These are phyloP conservation scores for Leccinum angustisporum DNA, from an alignment of 1,284 basidiomycete species.

Conservation along the genomic window DNA sequence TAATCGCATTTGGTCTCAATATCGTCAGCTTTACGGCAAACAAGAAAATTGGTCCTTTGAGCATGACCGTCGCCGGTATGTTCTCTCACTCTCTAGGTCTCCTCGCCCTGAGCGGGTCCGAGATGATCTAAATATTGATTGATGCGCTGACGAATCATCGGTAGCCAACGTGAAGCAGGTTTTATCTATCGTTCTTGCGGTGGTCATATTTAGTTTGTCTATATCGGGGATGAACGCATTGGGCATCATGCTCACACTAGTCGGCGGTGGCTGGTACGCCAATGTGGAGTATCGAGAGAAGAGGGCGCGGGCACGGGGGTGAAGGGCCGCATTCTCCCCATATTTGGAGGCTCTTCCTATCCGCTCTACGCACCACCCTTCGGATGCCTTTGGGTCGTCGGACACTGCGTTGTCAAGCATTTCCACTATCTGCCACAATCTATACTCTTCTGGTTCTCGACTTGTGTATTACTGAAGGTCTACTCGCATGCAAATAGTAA, in stretches of 20 bases:
- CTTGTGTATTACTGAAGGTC: not conserved
- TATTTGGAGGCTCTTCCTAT: not conserved
- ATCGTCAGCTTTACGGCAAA: conserved; percentile 92
- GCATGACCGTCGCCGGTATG: conserved; percentile 85
- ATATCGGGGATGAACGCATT: conserved; percentile 77
- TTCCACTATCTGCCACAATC: conserved; percentile 6
- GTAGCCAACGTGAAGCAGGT: conserved; percentile 91
- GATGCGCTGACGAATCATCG: conserved; percentile 5
- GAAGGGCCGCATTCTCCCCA: not conserved
- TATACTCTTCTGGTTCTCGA: not conserved
- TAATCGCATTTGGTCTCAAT: conserved; percentile 87
- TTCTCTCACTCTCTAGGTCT: conserved; percentile 2
- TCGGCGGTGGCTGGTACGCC: conserved; percentile 85
- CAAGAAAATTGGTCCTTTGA: conserved; percentile 81
- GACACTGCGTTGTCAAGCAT: not conserved
- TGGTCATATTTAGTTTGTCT: conserved; percentile 77
- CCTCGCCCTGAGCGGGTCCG: not conserved
- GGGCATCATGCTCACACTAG: conserved; percentile 80
- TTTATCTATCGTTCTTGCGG: conserved; percentile 85
- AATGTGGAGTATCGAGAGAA: conserved; percentile 70
- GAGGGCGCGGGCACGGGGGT: conserved; percentile 22
- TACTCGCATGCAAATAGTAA: not conserved
- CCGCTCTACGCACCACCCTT: not conserved
- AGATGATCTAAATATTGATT: not conserved
- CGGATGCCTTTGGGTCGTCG: not conserved